phyloP scores from a whole-genome alignment of 2,329 filamentous ascomycete species.

The Talaromyces sp. region DNA sequence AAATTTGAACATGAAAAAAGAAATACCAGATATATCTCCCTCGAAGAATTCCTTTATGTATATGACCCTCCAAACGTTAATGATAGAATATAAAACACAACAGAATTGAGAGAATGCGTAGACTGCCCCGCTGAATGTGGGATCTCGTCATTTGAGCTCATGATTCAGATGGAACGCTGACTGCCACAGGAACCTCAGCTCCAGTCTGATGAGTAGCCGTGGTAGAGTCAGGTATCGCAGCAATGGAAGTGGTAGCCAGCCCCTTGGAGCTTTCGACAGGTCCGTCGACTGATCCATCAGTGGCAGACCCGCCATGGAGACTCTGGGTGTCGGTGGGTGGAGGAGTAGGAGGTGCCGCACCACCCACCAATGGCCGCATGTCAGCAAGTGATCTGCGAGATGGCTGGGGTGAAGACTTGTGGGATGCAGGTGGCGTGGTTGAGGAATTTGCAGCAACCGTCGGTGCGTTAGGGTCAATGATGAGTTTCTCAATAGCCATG shows the following conservation, averaged over 20 bases:
- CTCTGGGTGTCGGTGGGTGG: conserved; percentile 68
- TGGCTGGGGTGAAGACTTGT: conserved; percentile 39
- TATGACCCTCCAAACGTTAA: conserved; percentile 26
- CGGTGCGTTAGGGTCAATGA: conserved; percentile 35
- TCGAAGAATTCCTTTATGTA: conserved; percentile 35
- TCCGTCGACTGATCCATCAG: conserved; percentile 42
- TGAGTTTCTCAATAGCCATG: conserved; percentile 58
- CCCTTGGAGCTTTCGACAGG: conserved; percentile 37
- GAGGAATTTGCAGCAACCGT: conserved; percentile 33
- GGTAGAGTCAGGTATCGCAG: conserved; percentile 30
- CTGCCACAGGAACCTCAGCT: conserved; percentile 28
- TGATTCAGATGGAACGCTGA: conserved; percentile 21
- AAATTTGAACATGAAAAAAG: conserved; percentile 25
- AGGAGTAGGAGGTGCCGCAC: conserved; percentile 58
- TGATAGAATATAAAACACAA: conserved; percentile 27
- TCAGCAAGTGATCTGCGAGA: conserved; percentile 31
- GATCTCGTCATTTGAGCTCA: conserved; percentile 19
- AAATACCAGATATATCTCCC: conserved; percentile 29
- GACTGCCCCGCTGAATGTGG: conserved; percentile 28
- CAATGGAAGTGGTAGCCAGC: conserved; percentile 34
- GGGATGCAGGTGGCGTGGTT: conserved; percentile 38
- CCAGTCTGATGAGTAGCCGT: conserved; percentile 20
- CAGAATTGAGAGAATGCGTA: conserved; percentile 25
- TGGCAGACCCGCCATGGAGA: conserved; percentile 19
- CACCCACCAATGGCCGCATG: conserved; percentile 49